Evolutionary conservation across 2,329 filamentous ascomycete species (phyloP), one percentile per base, ranked within the genome.

Genomic region (Fusarium sterilihyphosum): DNA sequence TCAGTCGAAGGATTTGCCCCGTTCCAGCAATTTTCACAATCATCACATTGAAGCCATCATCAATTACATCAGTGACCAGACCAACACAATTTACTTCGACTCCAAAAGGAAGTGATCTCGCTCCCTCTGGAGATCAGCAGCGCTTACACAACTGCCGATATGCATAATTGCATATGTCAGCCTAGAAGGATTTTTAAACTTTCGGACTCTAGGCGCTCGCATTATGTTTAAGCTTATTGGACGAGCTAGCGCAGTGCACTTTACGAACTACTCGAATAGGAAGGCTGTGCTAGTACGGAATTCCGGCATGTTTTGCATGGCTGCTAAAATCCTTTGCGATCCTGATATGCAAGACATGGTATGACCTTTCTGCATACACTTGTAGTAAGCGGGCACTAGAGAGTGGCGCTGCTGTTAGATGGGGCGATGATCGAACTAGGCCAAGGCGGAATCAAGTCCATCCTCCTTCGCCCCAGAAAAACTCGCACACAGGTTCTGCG

Each of bases 391-490:
- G 24, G 24, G 52, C 14, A 40, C 18, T 18, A 18, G 18, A 18
- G 6, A 7, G 10, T 54, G 52, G 52, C 37, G 35, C 40, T 40
- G 52, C 20, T 12, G 4, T 18, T 3, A 29, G 14, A 54, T n/a
- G 13, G 10, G 20, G 35, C 11, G 9, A 29, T 22, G 0, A 0
- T n/a, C 35, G 18, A 17, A 54, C 10, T 5, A 26, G n/a, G 2
- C 5, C 5, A 17, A 3, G 35, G 10, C 14, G 6, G 17, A n/a
- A 54, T 6, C 33, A 54, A 29, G 18, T 6, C 3, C 5, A 22
- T 5, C 7, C 18, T 22, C 4, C 13, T 38, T 2, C 14, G 17
- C n/a, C 3, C 3, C 7, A 20, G 18, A 11, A 20, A 2, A 8
- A 0, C 6, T 35, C 9, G 8, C 12, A 8, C 9, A 16, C 8